These are phyloP conservation scores for Ascosphaera acerosa DNA, from an alignment of 2,329 filamentous ascomycete genomes.

Conservation along the genomic window DNA sequence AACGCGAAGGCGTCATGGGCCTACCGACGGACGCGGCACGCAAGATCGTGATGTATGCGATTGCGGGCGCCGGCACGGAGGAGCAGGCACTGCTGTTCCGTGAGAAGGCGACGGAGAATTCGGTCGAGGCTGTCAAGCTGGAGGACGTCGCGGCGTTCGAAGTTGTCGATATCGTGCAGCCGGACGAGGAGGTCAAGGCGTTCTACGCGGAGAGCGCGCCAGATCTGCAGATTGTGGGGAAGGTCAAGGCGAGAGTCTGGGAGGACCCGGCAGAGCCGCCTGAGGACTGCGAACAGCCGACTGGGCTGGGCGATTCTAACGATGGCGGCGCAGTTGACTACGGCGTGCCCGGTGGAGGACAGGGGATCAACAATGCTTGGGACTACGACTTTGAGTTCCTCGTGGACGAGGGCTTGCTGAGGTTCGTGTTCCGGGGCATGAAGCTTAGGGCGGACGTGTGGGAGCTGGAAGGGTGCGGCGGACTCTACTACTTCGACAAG, in stretches of 20 bases:
- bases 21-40: slow-evolving; percentile 23
- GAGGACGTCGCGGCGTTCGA: slow-evolving; percentile 34
- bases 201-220: slow-evolving; percentile 23
- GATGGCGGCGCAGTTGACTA: slow-evolving; percentile 1
- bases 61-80: slow-evolving; percentile 23
- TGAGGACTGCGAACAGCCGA: slow-evolving; percentile 12
- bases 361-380: too few species aligned
- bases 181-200: slow-evolving; percentile 19
- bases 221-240: slow-evolving; percentile 26
- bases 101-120: slow-evolving; percentile 11
- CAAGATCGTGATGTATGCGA: slow-evolving; percentile 25
- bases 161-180: slow-evolving; percentile 26
- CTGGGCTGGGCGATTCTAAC: slow-evolving; percentile 3
- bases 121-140: slow-evolving; percentile 18
- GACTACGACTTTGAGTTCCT: slow-evolving; percentile 32
- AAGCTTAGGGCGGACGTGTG: slow-evolving; percentile 32
- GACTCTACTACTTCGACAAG: slow-evolving; percentile 38
- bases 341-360: slow-evolving; percentile 8
- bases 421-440: slow-evolving; percentile 36
- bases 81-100: slow-evolving; percentile 16
- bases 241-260: slow-evolving; percentile 27
- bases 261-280: slow-evolving; percentile 17
- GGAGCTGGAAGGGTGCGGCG: slow-evolving; percentile 27
- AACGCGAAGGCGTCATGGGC: slow-evolving; percentile 9
- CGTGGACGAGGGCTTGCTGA: slow-evolving; percentile 36